These are phyloP conservation scores for Metschnikowia kofuensis DNA, from an alignment of 805 yeast genomes.

Conservation along the genomic window DNA sequence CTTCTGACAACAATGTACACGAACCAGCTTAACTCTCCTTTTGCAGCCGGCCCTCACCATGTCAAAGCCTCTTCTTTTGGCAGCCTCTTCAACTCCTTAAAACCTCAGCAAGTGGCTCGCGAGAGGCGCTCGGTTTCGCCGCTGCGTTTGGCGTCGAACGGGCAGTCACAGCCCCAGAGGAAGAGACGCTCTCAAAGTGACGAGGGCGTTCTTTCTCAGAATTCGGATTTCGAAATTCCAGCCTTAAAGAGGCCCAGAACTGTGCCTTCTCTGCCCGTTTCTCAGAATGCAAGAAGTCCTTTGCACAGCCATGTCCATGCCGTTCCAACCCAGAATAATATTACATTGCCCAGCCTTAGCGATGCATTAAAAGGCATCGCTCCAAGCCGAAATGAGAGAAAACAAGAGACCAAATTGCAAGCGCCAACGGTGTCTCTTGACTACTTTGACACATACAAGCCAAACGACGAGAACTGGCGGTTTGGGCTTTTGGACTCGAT, in stretches of 20 bases:
- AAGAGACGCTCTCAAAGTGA: constrained; percentile 32
- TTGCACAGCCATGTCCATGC: not conserved
- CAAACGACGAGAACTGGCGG: constrained; percentile 44
- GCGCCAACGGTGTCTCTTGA: constrained; percentile 41
- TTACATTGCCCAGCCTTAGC: constrained; percentile 36
- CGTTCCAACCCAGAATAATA: not conserved
- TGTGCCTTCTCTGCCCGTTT: constrained; percentile 15
- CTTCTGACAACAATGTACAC: constrained; percentile 30
- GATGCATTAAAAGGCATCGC: constrained; percentile 7
- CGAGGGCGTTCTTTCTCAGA: not conserved
- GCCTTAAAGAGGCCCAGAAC: constrained; percentile 10
- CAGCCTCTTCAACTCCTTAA: constrained; percentile 30
- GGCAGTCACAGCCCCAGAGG: not conserved
- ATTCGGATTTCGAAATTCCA: not conserved
- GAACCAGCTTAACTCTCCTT: constrained; percentile 25
- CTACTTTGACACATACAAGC: constrained; percentile 44
- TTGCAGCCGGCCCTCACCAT: constrained; percentile 24
- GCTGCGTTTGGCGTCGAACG: constrained; percentile 4
- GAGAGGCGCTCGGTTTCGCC: constrained; percentile 12
- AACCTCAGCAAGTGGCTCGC: constrained; percentile 16
- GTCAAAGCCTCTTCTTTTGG: constrained; percentile 33
- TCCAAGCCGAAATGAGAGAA: not conserved
- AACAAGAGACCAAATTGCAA: constrained; percentile 5
- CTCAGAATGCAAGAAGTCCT: not conserved
- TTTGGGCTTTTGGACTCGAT: constrained; percentile 38